Evolutionary conservation across 208 protist species (phyloP).

Genomic region (Trypanosoma lewisi): DNA sequence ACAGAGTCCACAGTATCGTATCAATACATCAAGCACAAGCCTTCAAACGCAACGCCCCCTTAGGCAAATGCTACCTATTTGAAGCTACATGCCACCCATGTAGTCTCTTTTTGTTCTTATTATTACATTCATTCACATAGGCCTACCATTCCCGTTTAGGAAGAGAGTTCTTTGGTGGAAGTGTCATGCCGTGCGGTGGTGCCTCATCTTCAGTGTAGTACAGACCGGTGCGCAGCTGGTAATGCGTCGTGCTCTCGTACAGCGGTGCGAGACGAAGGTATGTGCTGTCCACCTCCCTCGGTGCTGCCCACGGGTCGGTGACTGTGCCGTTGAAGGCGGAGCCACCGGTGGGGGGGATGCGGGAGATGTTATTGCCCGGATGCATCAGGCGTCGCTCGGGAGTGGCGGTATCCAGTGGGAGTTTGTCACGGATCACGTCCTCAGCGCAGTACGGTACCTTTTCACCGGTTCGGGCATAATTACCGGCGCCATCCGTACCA

Average conservation of each 20-base stretch:
- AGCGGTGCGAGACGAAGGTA: constrained; percentile 59
- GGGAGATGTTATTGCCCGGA: constrained; percentile 38
- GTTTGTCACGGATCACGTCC: constrained; percentile 37
- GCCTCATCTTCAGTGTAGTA: constrained; percentile 74
- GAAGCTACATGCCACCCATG: no score
- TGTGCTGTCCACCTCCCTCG: constrained; percentile 62
- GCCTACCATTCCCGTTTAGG: constrained; percentile 23
- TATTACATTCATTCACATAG: neutral
- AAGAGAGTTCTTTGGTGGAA: constrained; percentile 56
- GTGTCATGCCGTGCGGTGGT: constrained; percentile 48
- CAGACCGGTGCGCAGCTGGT: constrained; percentile 69
- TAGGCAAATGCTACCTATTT: no score
- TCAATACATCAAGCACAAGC: no score
- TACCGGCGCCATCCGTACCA: constrained; percentile 2
- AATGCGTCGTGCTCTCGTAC: constrained; percentile 81
- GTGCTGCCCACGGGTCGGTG: constrained; percentile 48
- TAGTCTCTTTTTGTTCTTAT: no score
- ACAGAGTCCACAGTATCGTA: no score
- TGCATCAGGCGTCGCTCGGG: constrained; percentile 59
- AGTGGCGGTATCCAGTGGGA: constrained; percentile 50
- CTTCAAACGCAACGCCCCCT: no score
- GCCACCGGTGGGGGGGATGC: constrained; percentile 42
- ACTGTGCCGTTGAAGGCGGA: constrained; percentile 56
- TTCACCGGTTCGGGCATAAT: neutral
- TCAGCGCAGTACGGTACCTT: constrained; percentile 44